Base-by-base conservation (phyloP, 2,329 filamentous ascomycete genomes). In the Pyrenochaeta sp. region DNA sequence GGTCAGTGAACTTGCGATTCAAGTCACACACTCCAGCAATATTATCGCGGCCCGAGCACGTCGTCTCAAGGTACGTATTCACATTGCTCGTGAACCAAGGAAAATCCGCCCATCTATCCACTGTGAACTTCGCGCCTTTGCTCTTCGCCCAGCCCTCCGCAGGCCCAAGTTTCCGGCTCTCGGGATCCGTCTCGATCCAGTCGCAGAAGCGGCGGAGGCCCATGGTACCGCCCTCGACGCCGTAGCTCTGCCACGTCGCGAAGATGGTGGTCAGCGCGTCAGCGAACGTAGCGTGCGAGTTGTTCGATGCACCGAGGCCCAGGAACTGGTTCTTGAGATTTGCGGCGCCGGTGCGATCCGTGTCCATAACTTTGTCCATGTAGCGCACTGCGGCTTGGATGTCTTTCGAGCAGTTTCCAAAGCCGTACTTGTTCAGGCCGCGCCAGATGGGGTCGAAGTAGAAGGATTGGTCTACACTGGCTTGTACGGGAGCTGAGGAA, bases 381-480 rank as follows among this genome's bases (percentile, higher is more conserved):
- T 78, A 78, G 18, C 63, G 48, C 24, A 80, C 65, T 3, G 76
- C 77, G 4, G 76, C 75, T 11, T 77, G 70, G 35, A 80, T 69
- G 44, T 81, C 78, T 9, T 68, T 66, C 9, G 76, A 73, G 61
- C 80, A 82, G 56, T 80, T 80, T 3, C 65, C 66, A 18, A 63
- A 73, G 11, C 72, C 72, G 27, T 69, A 62, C 2, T 44, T 51
- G 4, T 73, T 68, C 65, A 81, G 69, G 3, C 75, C 77, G 8
- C 68, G 71, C 51, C 76, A 76, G 2, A 81, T 60, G 24, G 78
- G 74, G 15, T 81, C 77, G 38, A 71, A 81, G 55, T 80, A 81
- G 15, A 72, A 61, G n/a, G 72, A 73, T 73, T 80, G 78, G 44
- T 81, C 71, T n/a, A 76, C 54, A 4, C 61, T 66, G 3, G 77